These are phyloP conservation scores for Taphrina sp. DNA, from an alignment of 1,139 yeast genomes.

Conservation along the genomic window DNA sequence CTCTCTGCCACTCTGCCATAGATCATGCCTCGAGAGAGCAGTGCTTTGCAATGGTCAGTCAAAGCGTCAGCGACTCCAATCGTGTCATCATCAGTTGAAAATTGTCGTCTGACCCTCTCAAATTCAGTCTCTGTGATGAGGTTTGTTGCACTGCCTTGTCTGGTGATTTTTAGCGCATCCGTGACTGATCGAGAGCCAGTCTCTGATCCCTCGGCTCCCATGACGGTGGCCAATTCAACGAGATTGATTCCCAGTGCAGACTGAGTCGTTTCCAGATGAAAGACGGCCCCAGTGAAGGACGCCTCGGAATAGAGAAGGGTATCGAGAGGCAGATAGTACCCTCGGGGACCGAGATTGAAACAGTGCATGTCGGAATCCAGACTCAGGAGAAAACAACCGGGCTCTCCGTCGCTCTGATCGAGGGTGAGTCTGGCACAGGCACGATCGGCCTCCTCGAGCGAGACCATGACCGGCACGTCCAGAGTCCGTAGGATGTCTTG, in stretches of 20 bases:
- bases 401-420: background rate
- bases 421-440: conserved; percentile 6
- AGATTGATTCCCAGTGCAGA: background rate
- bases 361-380: conserved; percentile 22
- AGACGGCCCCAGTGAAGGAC: conserved; percentile 5
- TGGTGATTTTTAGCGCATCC: conserved; percentile 8
- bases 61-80: background rate
- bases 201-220: conserved; percentile 15
- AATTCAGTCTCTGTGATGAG: background rate
- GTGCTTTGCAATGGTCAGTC: background rate
- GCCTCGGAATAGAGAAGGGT: background rate
- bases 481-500: background rate
- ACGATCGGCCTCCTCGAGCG: conserved; percentile 7
- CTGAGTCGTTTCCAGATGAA: background rate
- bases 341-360: conserved; percentile 14
- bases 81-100: background rate
- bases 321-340: conserved; percentile 13
- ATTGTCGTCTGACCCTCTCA: background rate
- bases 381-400: conserved; percentile 2
- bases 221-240: conserved; percentile 4
- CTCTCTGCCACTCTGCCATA: conserved; percentile 6
- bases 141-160: background rate
- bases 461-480: conserved; percentile 1
- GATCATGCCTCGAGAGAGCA: background rate
- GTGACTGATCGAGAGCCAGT: background rate